Base-by-base conservation (phyloP, 1,284 basidiomycete genomes). In the Sparassis latifolia region DNA sequence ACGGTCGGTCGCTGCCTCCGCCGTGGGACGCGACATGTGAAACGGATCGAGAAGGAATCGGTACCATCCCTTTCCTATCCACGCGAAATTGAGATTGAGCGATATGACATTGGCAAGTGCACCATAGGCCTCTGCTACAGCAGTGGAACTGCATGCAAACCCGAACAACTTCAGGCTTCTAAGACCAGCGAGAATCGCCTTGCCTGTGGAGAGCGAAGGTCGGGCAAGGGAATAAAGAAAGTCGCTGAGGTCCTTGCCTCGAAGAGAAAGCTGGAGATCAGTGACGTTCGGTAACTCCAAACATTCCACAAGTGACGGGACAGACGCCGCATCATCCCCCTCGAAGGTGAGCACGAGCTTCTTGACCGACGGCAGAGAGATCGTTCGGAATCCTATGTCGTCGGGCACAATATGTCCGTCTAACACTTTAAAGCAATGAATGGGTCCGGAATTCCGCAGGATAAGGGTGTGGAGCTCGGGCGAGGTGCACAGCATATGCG, bases 401-500 rank as follows among this genome's bases (percentile, higher is more conserved):
- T 46, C 47, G 48, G 65, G 55, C 50, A 37, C 4, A 64, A 51
- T 76, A 73, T 76, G 6, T 69, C 63, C 2, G 56, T 20, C 20
- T 20, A 20, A 20, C 20, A 20, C 20, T 20, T 20, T 38, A 3
- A 68, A 68, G 5, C 62, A 59, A 38, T 72, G 32, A 66, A 72
- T 52, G 10, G 70, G 70, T 9, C 80, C 78, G 32, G 79, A 82
- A 60, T 79, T 79, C 59, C 78, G 75, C 30, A 84, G 63, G 30
- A 70, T 70, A 27, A 84, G 69, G 2, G 67, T 70, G 48, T 69
- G 66, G 38, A 84, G 64, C 28, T 70, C 62, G 6, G 78, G 76
- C 49, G 75, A 79, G 9, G 62, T 58, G 29, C 69, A 69, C 10
- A 83, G 66, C 64, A 82, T 79, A 29, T 63, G 66, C 49, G 72